These are phyloP conservation scores for thale cress (Arabidopsis thaliana) DNA, from an alignment of 345 rosid species.

Conservation along the genomic window DNA sequence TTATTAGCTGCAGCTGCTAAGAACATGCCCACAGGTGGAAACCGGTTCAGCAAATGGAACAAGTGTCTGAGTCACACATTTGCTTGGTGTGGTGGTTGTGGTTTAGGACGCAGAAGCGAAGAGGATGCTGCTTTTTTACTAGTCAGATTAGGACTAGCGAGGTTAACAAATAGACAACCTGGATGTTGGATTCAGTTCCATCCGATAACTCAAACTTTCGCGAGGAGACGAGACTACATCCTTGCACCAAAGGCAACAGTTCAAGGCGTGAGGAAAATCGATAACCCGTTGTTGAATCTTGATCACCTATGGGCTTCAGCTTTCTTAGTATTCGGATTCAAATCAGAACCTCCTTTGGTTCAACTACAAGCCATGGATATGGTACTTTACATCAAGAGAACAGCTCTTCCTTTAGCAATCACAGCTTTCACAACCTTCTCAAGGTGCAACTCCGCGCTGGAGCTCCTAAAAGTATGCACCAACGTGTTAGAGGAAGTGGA, in stretches of 20 bases:
- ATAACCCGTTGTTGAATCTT: conserved; percentile 56
- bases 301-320: conserved; percentile 94
- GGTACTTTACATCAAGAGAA: conserved; percentile 79
- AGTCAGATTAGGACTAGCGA: conserved; percentile 75
- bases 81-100: conserved; percentile 68
- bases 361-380: conserved; percentile 75
- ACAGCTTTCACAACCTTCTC: conserved; percentile 81
- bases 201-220: conserved; percentile 67
- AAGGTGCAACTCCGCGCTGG: conserved; percentile 84
- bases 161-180: conserved; percentile 58
- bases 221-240: conserved; percentile 62
- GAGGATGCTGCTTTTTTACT: conserved; percentile 78
- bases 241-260: conserved; percentile 71
- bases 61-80: conserved; percentile 60
- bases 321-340: conserved; percentile 90
- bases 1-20: conserved; percentile 74
- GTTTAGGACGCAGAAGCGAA: conserved; percentile 72
- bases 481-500: conserved; percentile 90
- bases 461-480: conserved; percentile 87
- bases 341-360: conserved; percentile 79
- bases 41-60: conserved; percentile 64
- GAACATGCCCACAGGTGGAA: conserved; percentile 60
- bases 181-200: conserved; percentile 88
- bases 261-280: conserved; percentile 62
- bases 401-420: conserved; percentile 82